Conservation (phyloP, 495 filamentous ascomycete species). For the Mytilinidion resinicola region DNA sequence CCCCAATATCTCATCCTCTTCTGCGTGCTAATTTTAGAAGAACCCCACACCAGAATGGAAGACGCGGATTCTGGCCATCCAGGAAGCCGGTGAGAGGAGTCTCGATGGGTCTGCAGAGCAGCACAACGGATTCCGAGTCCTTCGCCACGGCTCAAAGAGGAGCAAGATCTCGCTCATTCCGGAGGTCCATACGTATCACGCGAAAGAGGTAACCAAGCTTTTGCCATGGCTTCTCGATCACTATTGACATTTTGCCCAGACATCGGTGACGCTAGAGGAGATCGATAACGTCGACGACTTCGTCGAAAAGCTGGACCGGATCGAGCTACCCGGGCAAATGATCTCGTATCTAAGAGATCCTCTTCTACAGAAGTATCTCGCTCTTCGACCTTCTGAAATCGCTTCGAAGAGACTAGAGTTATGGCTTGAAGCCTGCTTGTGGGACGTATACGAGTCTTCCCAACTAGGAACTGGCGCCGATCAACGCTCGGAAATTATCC, state of each 20-base stretch:
- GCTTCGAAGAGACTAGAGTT: slow-evolving; percentile 21
- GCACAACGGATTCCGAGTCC: slow-evolving; percentile 48
- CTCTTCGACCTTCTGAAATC: slow-evolving; percentile 53
- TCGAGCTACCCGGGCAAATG: slow-evolving; percentile 76
- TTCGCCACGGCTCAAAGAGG: slow-evolving; percentile 43
- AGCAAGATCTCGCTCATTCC: slow-evolving; percentile 49
- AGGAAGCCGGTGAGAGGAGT: slow-evolving; percentile 45
- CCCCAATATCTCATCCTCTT: neutral
- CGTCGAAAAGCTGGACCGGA: slow-evolving; percentile 66
- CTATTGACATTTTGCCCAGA: slow-evolving; percentile 32
- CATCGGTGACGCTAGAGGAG: slow-evolving; percentile 68
- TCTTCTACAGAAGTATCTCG: slow-evolving; percentile 69
- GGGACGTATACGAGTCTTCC: slow-evolving; percentile 23
- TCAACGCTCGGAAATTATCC: slow-evolving; percentile 18
- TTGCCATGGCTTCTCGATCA: slow-evolving; percentile 3
- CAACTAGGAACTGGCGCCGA: slow-evolving; percentile 4
- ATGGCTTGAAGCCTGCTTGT: slow-evolving; percentile 29
- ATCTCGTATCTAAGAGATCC: slow-evolving; percentile 69
- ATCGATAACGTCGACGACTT: slow-evolving; percentile 67
- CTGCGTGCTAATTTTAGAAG: slow-evolving; percentile 33
- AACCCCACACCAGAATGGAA: slow-evolving; percentile 77
- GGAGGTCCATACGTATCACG: slow-evolving; percentile 65
- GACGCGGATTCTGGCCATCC: slow-evolving; percentile 58
- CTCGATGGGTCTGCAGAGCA: slow-evolving; percentile 6
- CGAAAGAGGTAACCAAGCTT: slow-evolving; percentile 49